Evolutionary conservation across 768 basidiomycete genomes (phyloP).

Genomic region (Multifurca ochricompacta): DNA sequence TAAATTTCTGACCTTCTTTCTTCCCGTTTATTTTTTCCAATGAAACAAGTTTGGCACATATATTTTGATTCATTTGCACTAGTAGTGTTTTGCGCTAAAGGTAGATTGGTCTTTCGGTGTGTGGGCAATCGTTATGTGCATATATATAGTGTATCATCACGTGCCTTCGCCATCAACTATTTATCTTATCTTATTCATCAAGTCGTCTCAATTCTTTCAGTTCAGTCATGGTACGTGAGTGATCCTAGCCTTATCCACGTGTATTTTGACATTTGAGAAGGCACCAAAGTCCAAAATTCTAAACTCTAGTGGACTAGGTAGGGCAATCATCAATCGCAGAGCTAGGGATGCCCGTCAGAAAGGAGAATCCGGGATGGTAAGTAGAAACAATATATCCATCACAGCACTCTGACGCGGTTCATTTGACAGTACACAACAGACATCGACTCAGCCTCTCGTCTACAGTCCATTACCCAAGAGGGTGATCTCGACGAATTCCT

Average conservation of each 20-base stretch:
- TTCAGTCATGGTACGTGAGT: constrained; percentile 5
- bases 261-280: constrained; percentile 26
- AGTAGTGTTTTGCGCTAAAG: background rate
- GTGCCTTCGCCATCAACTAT: no score
- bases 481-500: constrained; percentile 93
- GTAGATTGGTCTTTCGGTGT: background rate
- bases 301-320: constrained; percentile 80
- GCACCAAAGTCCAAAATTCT: constrained; percentile 51
- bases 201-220: background rate
- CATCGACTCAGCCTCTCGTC: constrained; percentile 51
- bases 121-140: no score
- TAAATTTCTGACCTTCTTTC: constrained; percentile 46
- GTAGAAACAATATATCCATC: constrained; percentile 23
- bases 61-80: constrained; percentile 21
- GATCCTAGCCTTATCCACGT: background rate
- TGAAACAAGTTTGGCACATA: constrained; percentile 72
- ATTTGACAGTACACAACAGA: constrained; percentile 76
- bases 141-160: no score
- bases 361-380: constrained; percentile 60
- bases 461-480: constrained; percentile 94
- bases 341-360: constrained; percentile 62
- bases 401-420: background rate
- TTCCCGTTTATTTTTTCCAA: constrained; percentile 43
- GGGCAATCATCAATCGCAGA: constrained; percentile 91
- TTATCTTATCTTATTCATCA: no score